These are phyloP conservation scores for Fusarium nodosum DNA, from an alignment of 2,329 filamentous ascomycete genomes.

Conservation along the genomic window DNA sequence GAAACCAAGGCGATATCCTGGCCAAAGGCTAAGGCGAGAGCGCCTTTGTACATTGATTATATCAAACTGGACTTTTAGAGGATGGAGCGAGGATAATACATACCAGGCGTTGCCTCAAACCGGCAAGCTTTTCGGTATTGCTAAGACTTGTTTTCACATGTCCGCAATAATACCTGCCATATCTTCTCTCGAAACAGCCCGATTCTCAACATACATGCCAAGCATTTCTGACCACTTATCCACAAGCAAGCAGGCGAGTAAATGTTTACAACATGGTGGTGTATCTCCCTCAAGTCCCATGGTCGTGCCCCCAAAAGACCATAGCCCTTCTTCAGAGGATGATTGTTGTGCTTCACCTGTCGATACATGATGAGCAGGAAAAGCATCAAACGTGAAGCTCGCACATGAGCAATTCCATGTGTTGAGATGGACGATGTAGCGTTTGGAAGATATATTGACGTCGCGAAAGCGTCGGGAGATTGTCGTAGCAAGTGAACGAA, in stretches of 20 bases:
- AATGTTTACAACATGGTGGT: slow-evolving; percentile 84
- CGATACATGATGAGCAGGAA: slow-evolving; percentile 55
- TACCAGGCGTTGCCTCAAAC: slow-evolving; percentile 25
- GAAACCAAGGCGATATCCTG: slow-evolving; percentile 38
- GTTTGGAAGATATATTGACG: slow-evolving; percentile 31
- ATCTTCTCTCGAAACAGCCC: slow-evolving; percentile 71
- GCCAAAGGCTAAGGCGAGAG: slow-evolving; percentile 42
- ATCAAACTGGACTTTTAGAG: slow-evolving; percentile 49
- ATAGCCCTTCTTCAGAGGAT: slow-evolving; percentile 30
- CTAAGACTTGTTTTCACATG: slow-evolving; percentile 45
- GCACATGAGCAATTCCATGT: slow-evolving; percentile 94
- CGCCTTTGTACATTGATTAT: slow-evolving; percentile 51
- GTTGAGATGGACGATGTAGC: slow-evolving; percentile 78
- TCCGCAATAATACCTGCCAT: slow-evolving; percentile 76
- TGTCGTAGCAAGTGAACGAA: slow-evolving; percentile 69
- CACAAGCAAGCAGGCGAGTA: slow-evolving; percentile 84
- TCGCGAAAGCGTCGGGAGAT: slow-evolving; percentile 45
- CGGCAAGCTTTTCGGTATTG: slow-evolving; percentile 15
- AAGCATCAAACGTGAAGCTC: slow-evolving; percentile 81
- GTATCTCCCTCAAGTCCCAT: slow-evolving; percentile 56
- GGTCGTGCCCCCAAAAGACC: slow-evolving; percentile 66
- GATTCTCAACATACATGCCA: slow-evolving; percentile 67
- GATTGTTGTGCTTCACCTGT: slow-evolving; percentile 7
- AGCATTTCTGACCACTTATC: slow-evolving; percentile 74
- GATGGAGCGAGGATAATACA: slow-evolving; percentile 45